These are phyloP conservation scores for Gossypium armourianum DNA, from an alignment of 441 rosid genomes.

Conservation along the genomic window DNA sequence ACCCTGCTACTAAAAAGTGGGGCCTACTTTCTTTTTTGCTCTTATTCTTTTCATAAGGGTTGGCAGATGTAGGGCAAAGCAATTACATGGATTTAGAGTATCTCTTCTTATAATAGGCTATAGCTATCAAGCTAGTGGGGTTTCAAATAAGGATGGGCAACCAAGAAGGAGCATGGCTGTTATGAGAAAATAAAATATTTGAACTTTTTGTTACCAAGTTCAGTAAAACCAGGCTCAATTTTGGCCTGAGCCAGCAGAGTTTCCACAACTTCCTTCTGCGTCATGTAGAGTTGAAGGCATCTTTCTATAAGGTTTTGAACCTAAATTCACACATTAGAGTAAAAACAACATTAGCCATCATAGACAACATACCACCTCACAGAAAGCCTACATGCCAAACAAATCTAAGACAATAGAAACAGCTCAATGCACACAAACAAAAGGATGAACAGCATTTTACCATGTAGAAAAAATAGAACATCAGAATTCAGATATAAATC, in stretches of 20 bases:
- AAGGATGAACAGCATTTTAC: background rate
- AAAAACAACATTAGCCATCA: background rate
- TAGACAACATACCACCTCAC: background rate
- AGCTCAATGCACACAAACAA: background rate
- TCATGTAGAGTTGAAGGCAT: conserved; percentile 91
- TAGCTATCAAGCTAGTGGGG: conserved; percentile 7
- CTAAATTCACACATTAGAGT: conserved; percentile 30
- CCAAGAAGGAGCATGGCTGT: background rate
- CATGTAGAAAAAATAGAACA: background rate
- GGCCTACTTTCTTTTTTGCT: background rate
- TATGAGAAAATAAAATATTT: background rate
- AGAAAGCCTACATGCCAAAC: background rate
- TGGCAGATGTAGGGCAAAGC: background rate
- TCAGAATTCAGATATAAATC: background rate
- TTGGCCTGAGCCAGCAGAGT: conserved; percentile 73
- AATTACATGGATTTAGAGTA: background rate
- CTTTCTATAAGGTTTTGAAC: conserved; percentile 91
- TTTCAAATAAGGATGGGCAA: background rate
- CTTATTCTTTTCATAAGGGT: background rate
- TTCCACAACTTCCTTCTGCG: conserved; percentile 79
- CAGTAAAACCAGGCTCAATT: conserved; percentile 93
- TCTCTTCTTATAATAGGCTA: background rate
- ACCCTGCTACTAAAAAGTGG: background rate
- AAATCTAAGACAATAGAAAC: conserved; percentile 4
- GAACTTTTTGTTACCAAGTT: conserved; percentile 52